Evolutionary conservation across 179 eudicot species (phyloP), one percentile per base, ranked within the genome.

Genomic region (Monotropa hypopitys): DNA sequence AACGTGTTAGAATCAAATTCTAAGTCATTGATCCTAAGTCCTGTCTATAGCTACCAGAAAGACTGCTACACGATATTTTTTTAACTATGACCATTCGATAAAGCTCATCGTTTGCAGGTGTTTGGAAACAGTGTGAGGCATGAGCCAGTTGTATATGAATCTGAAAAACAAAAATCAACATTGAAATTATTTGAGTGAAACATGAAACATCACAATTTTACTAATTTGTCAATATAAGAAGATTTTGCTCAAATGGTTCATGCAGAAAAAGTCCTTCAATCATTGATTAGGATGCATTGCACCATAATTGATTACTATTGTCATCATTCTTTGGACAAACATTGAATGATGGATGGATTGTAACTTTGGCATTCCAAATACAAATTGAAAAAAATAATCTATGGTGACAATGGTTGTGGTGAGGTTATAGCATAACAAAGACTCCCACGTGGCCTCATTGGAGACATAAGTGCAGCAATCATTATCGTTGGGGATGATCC

Each of bases 71-170:
- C 4, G 40, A 38, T 38, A 35, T 4, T 5, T 1, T 38, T 38
- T 38, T 38, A 0, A 38, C 4, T 38, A 38, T 38, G 40, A 38
- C 40, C 40, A 9, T 20, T 23, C 7, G 20, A 38, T 20, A 87
- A 76, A 91, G 90, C 85, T 92, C 97, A 68, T 92, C 97, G 76
- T 86, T 90, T 18, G n/a, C 61, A 5, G 83, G 82, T 21, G 85
- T 71, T 54, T 86, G 78, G 61, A 89, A 85, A 72, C 88, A 32
- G 88, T 86, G 81, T 92, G 97, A 33, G 95, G 97, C 95, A 89
- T 87, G 51, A 68, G 74, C 97, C 97, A 90, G 73, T 89, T 86
- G 79, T 92, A 92, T 77, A 84, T 77, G 84, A 90, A 92, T 85
- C 97, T 92, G 88, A 61, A 79, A 74, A 78, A 15, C 15, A 35